phyloP scores from a whole-genome alignment of 768 basidiomycete genomes.

The Piloderma croceum region DNA sequence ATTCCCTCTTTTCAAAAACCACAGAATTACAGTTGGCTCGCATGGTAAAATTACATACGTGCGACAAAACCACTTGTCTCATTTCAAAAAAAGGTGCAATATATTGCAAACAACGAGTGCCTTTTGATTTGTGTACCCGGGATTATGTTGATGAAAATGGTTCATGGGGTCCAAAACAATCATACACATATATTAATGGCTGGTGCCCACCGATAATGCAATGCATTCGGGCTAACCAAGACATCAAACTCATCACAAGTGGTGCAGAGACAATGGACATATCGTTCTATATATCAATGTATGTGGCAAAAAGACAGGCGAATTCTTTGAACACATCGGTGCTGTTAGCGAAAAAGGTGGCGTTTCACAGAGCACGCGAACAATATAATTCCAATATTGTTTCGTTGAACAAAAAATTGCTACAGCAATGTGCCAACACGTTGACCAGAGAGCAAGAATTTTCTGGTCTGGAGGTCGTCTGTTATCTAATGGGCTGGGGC shows the following conservation, averaged over 20 bases:
- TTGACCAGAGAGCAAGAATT: constrained; percentile 36
- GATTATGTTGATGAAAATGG: constrained; percentile 24
- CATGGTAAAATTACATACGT: constrained; percentile 30
- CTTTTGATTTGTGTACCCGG: constrained; percentile 17
- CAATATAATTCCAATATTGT: constrained; percentile 15
- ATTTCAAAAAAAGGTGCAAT: constrained; percentile 9
- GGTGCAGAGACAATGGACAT: constrained; percentile 27
- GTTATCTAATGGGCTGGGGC: constrained; percentile 41
- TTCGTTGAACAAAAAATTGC: constrained; percentile 22
- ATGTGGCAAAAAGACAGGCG: constrained; percentile 32
- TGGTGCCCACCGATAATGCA: constrained; percentile 23
- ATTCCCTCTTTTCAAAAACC: constrained; percentile 1
- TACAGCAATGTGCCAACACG: constrained; percentile 27
- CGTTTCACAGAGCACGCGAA: constrained; percentile 21
- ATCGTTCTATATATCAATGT: constrained; percentile 29
- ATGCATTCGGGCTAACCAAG: constrained; percentile 32
- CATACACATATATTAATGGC: constrained; percentile 21
- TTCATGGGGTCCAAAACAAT: constrained; percentile 21
- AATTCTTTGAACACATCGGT: constrained; percentile 30
- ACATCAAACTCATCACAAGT: constrained; percentile 36
- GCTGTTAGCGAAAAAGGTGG: constrained; percentile 25
- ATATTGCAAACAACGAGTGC: constrained; percentile 31
- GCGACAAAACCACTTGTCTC: constrained; percentile 21
- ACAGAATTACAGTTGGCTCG: constrained; percentile 22
- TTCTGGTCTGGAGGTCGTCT: constrained; percentile 32